Conservation (phyloP, 108 stramenopile genomes). For the Skeletonema costatum region DNA sequence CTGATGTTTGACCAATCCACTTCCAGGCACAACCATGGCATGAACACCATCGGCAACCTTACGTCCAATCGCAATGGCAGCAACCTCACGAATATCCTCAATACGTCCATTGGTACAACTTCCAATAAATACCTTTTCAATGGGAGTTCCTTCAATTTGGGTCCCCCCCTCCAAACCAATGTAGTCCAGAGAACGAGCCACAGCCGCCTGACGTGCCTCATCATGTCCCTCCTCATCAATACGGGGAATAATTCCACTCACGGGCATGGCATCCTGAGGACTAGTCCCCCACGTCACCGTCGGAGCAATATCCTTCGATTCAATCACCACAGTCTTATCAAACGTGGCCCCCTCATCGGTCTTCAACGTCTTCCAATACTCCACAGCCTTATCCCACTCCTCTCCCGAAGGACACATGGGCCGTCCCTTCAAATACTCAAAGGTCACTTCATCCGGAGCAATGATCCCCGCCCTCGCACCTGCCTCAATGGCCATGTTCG, state of each 20-base stretch:
- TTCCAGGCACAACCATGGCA: conserved; percentile 95
- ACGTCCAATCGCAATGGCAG: conserved; percentile 88
- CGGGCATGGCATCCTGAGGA: conserved; percentile 90
- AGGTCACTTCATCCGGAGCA: conserved; percentile 91
- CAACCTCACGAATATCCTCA: conserved; percentile 92
- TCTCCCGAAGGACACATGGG: conserved; percentile 92
- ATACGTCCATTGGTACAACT: conserved; percentile 96
- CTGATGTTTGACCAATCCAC: conserved; percentile 92
- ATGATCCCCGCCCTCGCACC: conserved; percentile 94
- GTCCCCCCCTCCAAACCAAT: conserved; percentile 90
- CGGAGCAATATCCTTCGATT: conserved; percentile 91
- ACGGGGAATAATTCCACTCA: conserved; percentile 80
- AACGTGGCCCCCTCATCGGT: conserved; percentile 88
- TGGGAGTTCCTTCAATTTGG: conserved; percentile 75
- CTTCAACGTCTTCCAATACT: conserved; percentile 80
- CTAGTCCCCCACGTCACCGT: conserved; percentile 95
- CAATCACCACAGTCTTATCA: conserved; percentile 84
- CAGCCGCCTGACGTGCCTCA: conserved; percentile 78
- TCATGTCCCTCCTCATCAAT: conserved; percentile 62
- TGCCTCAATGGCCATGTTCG: conserved; percentile 97
- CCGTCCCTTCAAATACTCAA: conserved; percentile 90
- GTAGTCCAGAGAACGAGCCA: conserved; percentile 87
- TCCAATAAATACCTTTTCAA: conserved; percentile 93
- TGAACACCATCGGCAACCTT: conserved; percentile 86
- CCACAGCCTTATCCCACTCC: conserved; percentile 89